Conservation (phyloP, 1,284 basidiomycete species). For the Gomphus bonarii region DNA sequence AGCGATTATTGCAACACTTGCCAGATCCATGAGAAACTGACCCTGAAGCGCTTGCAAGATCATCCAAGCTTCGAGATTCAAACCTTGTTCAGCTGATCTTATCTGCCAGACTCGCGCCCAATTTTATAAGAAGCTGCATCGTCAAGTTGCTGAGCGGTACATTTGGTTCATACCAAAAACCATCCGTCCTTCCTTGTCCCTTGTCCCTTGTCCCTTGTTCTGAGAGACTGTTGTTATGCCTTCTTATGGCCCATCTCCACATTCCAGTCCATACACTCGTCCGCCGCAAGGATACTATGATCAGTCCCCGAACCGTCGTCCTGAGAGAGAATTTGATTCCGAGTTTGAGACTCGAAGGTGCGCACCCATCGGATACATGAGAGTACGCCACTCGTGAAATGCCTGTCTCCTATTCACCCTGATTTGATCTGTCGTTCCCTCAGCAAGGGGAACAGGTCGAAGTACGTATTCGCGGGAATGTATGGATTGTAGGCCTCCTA, state of each 20-base stretch:
- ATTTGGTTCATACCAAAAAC: neutral
- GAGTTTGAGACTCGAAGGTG: neutral
- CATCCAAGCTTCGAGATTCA: neutral
- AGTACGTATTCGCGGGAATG: constrained; percentile 27
- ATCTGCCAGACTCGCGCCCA: neutral
- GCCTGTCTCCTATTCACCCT: neutral
- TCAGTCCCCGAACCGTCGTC: neutral
- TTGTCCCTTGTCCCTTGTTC: too few relatives aligned
- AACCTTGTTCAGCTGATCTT: neutral
- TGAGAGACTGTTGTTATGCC: neutral
- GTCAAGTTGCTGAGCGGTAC: neutral
- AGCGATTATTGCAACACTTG: neutral
- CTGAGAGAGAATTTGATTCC: neutral
- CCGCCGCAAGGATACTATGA: neutral
- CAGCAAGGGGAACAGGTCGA: constrained; percentile 24
- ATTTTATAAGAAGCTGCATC: neutral
- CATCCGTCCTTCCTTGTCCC: neutral
- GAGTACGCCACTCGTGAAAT: neutral
- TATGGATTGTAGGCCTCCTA: constrained; percentile 24
- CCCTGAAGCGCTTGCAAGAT: neutral
- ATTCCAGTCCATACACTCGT: neutral
- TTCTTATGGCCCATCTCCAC: neutral
- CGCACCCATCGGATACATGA: constrained; percentile 1
- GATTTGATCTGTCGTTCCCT: neutral
- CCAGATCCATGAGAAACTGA: neutral